A percentile compares a stretch with the other conserved stretches of the same genome.
Conservation (phyloP, 1,284 basidiomycete genomes). For the Cerrena zonata region DNA sequence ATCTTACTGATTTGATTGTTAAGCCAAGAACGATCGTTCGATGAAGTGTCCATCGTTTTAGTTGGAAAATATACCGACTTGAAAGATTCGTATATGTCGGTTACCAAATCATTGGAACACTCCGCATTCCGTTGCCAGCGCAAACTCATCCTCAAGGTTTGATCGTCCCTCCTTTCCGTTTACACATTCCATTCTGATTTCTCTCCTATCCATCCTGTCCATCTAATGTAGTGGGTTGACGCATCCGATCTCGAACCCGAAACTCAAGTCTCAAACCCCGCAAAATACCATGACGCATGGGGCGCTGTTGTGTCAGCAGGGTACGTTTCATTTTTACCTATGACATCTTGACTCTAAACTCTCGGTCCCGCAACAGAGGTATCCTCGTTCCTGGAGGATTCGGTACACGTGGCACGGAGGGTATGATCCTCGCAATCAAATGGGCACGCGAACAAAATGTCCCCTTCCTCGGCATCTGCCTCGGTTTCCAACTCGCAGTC, state of each 20-base stretch:
- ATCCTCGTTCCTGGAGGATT: conserved; percentile 96
- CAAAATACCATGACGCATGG: conserved; percentile 95
- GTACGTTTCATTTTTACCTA: conserved; percentile 40
- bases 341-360: neutral
- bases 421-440: conserved; percentile 95
- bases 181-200: neutral
- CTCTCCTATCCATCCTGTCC: conserved; percentile 1
- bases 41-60: conserved; percentile 84
- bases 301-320: conserved; percentile 83
- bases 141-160: conserved; percentile 74
- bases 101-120: conserved; percentile 95
- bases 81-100: conserved; percentile 98
- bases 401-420: conserved; percentile 88
- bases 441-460: conserved; percentile 94
- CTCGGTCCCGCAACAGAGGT: conserved; percentile 57
- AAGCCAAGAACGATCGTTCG: conserved; percentile 89
- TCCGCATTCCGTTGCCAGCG: conserved; percentile 88
- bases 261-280: conserved; percentile 75
- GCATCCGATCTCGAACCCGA: conserved; percentile 88
- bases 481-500: conserved; percentile 96
- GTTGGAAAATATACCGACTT: conserved; percentile 98
- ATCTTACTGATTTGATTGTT: conserved; percentile 3
- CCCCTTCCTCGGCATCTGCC: conserved; percentile 94
- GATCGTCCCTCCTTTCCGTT: conserved; percentile 19
- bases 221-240: conserved; percentile 83